Evolutionary conservation across 192 early-diverging fungal genomes (phyloP).

Genomic region (Podila epigama): DNA sequence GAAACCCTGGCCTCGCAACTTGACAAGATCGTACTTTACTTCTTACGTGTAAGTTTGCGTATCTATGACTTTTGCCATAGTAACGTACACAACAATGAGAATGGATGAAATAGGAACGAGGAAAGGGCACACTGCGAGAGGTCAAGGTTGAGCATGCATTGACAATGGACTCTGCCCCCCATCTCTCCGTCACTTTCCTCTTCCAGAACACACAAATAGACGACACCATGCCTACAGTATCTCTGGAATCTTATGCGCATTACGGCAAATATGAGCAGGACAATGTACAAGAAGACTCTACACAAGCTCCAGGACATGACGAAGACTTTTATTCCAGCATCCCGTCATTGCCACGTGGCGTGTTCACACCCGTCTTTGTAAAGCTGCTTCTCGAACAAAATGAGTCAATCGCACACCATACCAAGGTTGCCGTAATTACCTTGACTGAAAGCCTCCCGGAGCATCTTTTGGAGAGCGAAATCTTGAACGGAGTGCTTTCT

Average conservation of each 20-base stretch:
- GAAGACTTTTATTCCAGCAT: too few relatives aligned
- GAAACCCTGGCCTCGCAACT: slow-evolving; percentile 36
- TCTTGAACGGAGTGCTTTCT: slow-evolving; percentile 57
- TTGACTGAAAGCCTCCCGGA: slow-evolving; percentile 52
- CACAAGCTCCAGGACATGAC: too few relatives aligned
- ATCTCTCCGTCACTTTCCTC: not conserved
- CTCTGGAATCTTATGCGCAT: slow-evolving; percentile 4
- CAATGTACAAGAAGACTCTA: slow-evolving; percentile 3
- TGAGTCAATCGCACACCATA: slow-evolving; percentile 55
- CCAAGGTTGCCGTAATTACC: slow-evolving; percentile 53
- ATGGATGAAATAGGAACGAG: too few relatives aligned
- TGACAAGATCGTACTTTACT: slow-evolving; percentile 41
- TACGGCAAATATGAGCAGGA: slow-evolving; percentile 1
- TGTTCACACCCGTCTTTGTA: slow-evolving; percentile 55
- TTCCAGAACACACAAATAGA: slow-evolving; percentile 28
- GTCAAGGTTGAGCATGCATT: too few relatives aligned
- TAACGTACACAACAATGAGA: not conserved
- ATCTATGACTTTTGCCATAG: not conserved
- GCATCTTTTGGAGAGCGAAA: slow-evolving; percentile 56
- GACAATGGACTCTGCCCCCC: too few relatives aligned
- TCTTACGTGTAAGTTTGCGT: slow-evolving; percentile 14
- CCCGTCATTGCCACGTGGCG: slow-evolving; percentile 42
- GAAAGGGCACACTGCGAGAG: too few relatives aligned
- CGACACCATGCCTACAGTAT: slow-evolving; percentile 4
- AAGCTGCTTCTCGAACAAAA: slow-evolving; percentile 65